phyloP scores from a whole-genome alignment of 768 basidiomycete species.

The Rhizopogon vesiculosus region DNA sequence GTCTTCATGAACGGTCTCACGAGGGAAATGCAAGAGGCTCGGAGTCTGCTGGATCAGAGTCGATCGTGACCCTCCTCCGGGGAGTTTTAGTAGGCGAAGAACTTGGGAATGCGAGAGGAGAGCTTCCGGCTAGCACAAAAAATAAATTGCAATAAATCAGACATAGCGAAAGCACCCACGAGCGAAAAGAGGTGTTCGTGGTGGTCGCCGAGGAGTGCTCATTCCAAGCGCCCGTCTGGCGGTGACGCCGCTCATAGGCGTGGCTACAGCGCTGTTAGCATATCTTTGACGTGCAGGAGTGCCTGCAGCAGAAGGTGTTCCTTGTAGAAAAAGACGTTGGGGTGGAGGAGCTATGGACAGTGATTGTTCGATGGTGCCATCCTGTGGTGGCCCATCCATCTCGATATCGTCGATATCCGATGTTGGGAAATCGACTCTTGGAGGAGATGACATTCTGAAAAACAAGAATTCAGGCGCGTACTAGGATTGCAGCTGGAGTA shows the following conservation, averaged over 20 bases:
- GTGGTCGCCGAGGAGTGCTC: conserved; percentile 45
- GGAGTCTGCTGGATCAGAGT: conserved; percentile 43
- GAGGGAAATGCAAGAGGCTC: conserved; percentile 71
- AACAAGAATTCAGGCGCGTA: neutral
- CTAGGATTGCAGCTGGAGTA: neutral
- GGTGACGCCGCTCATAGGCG: conserved; percentile 39
- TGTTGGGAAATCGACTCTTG: conserved; percentile 58
- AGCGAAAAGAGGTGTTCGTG: conserved; percentile 42
- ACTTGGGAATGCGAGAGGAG: conserved; percentile 60
- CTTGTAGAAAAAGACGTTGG: conserved; percentile 49
- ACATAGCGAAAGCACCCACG: conserved; percentile 29
- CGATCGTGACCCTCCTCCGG: conserved; percentile 30
- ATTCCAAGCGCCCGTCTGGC: conserved; percentile 53
- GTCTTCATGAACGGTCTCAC: conserved; percentile 30
- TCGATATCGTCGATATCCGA: conserved; percentile 52
- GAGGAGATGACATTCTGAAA: conserved; percentile 56
- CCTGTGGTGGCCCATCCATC: conserved; percentile 36
- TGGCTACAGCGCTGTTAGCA: conserved; percentile 33
- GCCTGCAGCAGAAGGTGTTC: conserved; percentile 47
- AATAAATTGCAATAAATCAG: neutral
- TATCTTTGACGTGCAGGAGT: conserved; percentile 41
- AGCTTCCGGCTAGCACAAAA: conserved; percentile 41
- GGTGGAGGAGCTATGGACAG: conserved; percentile 37
- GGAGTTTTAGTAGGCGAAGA: conserved; percentile 54
- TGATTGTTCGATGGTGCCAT: conserved; percentile 23